A percentile compares a stretch with the other conserved stretches of the same genome.
These are phyloP conservation scores for Boletus speciosus DNA, from an alignment of 768 basidiomycete species.

Conservation along the genomic window DNA sequence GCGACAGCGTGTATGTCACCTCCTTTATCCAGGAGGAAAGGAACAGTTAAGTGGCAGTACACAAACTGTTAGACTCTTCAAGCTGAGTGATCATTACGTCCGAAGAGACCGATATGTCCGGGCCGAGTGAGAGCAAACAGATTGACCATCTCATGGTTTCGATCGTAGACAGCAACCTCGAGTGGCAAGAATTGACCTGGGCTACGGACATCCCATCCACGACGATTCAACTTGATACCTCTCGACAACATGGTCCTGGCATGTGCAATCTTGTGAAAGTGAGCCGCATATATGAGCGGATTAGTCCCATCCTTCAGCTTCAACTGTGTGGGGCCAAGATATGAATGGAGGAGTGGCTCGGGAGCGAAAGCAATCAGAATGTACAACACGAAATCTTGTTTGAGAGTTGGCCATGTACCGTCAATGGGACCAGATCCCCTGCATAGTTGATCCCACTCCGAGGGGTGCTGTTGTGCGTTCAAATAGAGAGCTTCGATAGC, in stretches of 20 bases:
- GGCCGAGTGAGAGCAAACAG: background rate
- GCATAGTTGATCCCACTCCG: background rate
- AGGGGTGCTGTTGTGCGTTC: background rate
- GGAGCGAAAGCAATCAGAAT: background rate
- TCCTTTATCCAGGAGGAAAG: background rate
- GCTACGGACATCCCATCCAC: background rate
- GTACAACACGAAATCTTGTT: background rate
- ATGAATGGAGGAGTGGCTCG: background rate
- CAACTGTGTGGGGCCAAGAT: background rate
- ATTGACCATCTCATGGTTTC: background rate
- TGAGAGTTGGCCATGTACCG: background rate
- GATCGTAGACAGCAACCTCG: background rate
- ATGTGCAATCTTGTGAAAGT: background rate
- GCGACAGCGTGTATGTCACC: background rate
- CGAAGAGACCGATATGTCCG: background rate
- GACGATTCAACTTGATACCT: background rate
- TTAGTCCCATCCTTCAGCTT: background rate
- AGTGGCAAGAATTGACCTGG: background rate
- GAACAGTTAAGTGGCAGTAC: too few species aligned
- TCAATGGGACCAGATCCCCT: background rate
- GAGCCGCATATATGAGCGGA: background rate
- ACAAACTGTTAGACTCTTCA: too few species aligned
- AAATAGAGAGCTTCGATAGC: background rate
- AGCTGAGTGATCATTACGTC: background rate
- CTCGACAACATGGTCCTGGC: background rate